These are phyloP conservation scores for Fusarium camptoceras DNA, from an alignment of 2,329 filamentous ascomycete genomes.

Conservation along the genomic window DNA sequence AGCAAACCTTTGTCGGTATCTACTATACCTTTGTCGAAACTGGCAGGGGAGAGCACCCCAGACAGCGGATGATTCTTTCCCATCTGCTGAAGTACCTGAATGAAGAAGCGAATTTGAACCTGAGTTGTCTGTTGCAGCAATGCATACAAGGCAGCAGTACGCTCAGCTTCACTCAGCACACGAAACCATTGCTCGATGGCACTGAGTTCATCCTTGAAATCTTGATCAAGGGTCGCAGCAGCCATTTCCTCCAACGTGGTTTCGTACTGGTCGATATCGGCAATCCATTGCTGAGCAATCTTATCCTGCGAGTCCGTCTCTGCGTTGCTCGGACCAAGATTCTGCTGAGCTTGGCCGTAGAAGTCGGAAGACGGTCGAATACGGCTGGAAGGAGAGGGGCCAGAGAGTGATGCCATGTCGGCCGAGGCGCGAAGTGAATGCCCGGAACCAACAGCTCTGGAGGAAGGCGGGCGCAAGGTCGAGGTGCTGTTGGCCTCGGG, in stretches of 20 bases:
- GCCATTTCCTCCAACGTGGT: conserved; percentile 99
- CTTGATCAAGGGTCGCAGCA: conserved; percentile 96
- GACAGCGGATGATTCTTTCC: conserved; percentile 98
- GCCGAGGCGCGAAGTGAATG: conserved; percentile 94
- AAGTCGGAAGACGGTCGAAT: conserved; percentile 97
- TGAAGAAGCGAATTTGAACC: conserved; percentile 99
- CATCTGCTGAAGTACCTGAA: conserved; percentile 98
- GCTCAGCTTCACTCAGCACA: conserved; percentile 94
- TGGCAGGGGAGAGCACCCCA: conserved; percentile 90
- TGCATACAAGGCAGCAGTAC: conserved; percentile 94
- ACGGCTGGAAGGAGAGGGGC: conserved; percentile 75
- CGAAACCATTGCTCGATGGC: conserved; percentile 99
- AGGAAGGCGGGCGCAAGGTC: conserved; percentile 83
- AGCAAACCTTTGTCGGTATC: background rate
- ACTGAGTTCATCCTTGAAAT: conserved; percentile 99
- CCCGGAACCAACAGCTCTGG: conserved; percentile 79
- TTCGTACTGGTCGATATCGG: conserved; percentile 98
- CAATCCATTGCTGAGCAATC: conserved; percentile 97
- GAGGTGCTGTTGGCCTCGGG: conserved; percentile 88
- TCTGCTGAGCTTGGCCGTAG: conserved; percentile 81
- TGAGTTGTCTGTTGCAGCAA: conserved; percentile 98
- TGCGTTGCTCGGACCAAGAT: conserved; percentile 72
- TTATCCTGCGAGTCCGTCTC: conserved; percentile 90
- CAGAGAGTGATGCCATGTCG: conserved; percentile 87
- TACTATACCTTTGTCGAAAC: conserved; percentile 89